Evolutionary conservation across 2,329 filamentous ascomycete genomes (phyloP).

Genomic region (Beauveria sp.): DNA sequence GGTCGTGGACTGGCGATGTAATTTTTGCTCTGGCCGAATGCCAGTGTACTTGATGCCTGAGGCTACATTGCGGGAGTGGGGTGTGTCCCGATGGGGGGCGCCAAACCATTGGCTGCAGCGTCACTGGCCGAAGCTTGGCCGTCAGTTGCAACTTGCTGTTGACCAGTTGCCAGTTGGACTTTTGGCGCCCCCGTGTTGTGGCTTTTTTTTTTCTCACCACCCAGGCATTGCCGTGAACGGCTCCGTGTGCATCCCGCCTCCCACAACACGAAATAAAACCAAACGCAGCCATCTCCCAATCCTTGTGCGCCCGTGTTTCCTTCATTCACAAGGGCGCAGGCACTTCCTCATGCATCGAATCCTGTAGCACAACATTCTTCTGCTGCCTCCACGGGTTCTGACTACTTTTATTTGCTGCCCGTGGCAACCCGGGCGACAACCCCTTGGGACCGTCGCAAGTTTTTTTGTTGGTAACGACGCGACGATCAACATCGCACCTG

Average conservation of each 20-base stretch:
- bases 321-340: background rate
- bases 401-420: background rate
- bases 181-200: background rate
- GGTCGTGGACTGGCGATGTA: too few relatives aligned
- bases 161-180: background rate
- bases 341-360: constrained; percentile 1
- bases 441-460: background rate
- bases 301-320: constrained; percentile 3
- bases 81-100: background rate
- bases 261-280: constrained; percentile 3
- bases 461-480: background rate
- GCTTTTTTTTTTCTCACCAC: constrained; percentile 7
- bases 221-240: background rate
- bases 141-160: too few relatives aligned
- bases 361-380: background rate
- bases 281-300: background rate
- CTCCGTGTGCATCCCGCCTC: background rate
- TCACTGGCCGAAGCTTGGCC: background rate
- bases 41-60: background rate
- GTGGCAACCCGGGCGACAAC: background rate
- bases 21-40: too few relatives aligned
- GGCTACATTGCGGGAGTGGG: background rate
- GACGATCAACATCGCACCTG: background rate
- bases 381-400: background rate
- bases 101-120: background rate